Conservation (phyloP, 495 filamentous ascomycete genomes). For the Pyronema domesticum region DNA sequence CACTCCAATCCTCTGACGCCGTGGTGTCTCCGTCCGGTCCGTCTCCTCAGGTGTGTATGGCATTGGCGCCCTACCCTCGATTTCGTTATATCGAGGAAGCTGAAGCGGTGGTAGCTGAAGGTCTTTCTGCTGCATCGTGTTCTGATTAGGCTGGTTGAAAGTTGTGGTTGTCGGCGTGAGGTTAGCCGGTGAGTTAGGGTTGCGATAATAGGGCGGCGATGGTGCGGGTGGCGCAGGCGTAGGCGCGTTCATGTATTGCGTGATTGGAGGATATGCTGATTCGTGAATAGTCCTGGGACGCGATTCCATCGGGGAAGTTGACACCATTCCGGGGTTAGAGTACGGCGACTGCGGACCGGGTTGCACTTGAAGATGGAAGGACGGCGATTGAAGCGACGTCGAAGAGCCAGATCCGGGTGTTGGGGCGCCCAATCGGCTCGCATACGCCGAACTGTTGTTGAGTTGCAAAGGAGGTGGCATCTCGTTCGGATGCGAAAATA, state of each 20-base stretch:
- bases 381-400: conserved; percentile 7
- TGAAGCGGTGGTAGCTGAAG: conserved; percentile 21
- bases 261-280: conserved; percentile 18
- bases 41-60: conserved; percentile 7
- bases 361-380: conserved; percentile 20
- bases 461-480: conserved; percentile 23
- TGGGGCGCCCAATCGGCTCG: not conserved
- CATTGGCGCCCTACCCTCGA: conserved; percentile 5
- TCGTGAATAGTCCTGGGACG: conserved; percentile 21
- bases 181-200: conserved; percentile 13
- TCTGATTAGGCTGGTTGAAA: conserved; percentile 6
- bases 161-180: not conserved
- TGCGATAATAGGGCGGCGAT: conserved; percentile 12
- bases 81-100: conserved; percentile 7
- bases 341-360: conserved; percentile 20
- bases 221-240: conserved; percentile 13
- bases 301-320: conserved; percentile 20
- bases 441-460: conserved; percentile 4
- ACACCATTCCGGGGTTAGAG: conserved; percentile 15
- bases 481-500: conserved; percentile 19
- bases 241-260: conserved; percentile 18
- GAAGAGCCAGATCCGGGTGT: not conserved
- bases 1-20: conserved; percentile 22
- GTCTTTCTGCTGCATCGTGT: conserved; percentile 13
- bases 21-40: conserved; percentile 13